Evolutionary conservation across 2,329 filamentous ascomycete species (phyloP).

Genomic region (Colletotrichum truncatum): DNA sequence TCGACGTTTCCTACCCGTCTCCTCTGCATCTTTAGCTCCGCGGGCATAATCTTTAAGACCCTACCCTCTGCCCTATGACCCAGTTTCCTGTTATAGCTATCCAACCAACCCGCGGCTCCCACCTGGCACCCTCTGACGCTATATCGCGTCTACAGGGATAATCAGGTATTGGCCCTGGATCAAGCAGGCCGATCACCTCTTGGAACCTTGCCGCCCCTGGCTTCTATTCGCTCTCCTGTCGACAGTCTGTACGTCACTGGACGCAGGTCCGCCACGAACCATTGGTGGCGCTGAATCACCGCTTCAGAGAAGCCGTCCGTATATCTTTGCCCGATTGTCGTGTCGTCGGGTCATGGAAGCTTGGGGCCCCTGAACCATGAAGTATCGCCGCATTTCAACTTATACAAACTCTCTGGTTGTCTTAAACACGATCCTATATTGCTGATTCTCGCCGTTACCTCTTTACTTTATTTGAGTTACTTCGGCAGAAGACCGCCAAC

Average conservation of each 20-base stretch:
- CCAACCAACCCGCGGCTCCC: constrained; percentile 21
- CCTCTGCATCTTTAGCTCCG: constrained; percentile 10
- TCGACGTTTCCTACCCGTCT: not conserved
- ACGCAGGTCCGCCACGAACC: constrained; percentile 1
- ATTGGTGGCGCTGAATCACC: constrained; percentile 21
- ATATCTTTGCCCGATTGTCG: constrained; percentile 21
- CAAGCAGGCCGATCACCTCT: constrained; percentile 24
- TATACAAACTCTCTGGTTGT: not conserved
- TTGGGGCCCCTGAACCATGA: constrained; percentile 13
- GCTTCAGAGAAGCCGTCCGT: constrained; percentile 1
- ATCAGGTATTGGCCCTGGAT: constrained; percentile 30
- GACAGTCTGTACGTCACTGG: constrained; percentile 28
- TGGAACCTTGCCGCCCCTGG: constrained; percentile 11
- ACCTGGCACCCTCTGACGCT: constrained; percentile 27
- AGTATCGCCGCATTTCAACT: not conserved
- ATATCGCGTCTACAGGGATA: constrained; percentile 26
- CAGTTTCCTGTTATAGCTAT: constrained; percentile 18
- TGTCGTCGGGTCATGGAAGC: not conserved
- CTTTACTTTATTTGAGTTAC: not conserved
- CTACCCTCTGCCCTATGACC: constrained; percentile 21
- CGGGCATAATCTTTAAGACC: not conserved
- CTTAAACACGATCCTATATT: not conserved
- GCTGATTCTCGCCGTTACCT: not conserved
- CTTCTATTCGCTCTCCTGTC: constrained; percentile 15
- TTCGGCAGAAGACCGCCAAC: not conserved